Percentiles rank a stretch among this genome's conserved stretches.
Conservation (phyloP, 805 yeast species). For the Spathaspora gorwiae region DNA sequence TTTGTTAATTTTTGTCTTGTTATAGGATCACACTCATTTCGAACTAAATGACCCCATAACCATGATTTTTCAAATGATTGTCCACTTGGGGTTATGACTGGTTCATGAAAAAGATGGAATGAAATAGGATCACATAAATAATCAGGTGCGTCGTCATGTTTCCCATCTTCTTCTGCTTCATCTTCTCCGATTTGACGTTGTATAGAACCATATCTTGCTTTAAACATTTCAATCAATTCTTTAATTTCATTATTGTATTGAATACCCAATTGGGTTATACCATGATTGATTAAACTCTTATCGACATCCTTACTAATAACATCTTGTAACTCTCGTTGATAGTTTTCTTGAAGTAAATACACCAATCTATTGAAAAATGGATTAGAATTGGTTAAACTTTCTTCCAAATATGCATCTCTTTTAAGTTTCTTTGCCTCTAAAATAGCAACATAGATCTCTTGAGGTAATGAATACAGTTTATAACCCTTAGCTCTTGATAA, state of each 20-base stretch:
- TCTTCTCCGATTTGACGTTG: conserved; percentile 8
- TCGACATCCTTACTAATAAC: neutral
- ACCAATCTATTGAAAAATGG: conserved; percentile 8
- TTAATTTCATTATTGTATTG: conserved; percentile 8
- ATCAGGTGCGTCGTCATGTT: conserved; percentile 24
- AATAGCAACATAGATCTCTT: conserved; percentile 12
- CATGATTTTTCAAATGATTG: conserved; percentile 36
- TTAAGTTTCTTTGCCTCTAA: conserved; percentile 4
- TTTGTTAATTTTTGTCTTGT: conserved; percentile 18
- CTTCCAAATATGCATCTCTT: conserved; percentile 4
- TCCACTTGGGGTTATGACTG: conserved; percentile 40
- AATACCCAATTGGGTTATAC: conserved; percentile 6
- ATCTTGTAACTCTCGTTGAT: conserved; percentile 7
- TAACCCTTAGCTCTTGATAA: conserved; percentile 8
- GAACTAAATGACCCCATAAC: conserved; percentile 26
- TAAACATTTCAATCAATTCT: conserved; percentile 12
- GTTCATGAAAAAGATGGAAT: conserved; percentile 35
- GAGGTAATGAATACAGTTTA: conserved; percentile 11
- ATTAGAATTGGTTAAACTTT: conserved; percentile 1
- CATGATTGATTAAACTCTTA: conserved; percentile 1
- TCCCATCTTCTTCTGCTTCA: conserved; percentile 5
- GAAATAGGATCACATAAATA: conserved; percentile 37
- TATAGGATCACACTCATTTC: conserved; percentile 30
- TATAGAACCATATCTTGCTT: conserved; percentile 11
- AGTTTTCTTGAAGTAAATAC: conserved; percentile 8